A percentile compares a stretch with the other conserved stretches of the same genome.
Evolutionary conservation across 257 asterid genomes (phyloP).

Genomic region (Jaltomata sinuosa): DNA sequence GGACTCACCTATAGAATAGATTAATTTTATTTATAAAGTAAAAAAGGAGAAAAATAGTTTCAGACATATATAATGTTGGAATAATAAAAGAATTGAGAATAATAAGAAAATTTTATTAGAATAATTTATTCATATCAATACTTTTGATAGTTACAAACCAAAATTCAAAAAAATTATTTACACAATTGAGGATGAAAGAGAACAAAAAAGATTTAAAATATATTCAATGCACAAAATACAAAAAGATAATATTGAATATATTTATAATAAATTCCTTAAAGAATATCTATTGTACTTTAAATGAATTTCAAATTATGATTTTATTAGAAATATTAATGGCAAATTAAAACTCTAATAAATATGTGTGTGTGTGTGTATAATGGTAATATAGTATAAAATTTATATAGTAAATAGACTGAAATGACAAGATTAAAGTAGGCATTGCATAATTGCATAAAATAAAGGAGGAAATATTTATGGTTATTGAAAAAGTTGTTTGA

Average conservation of each 20-base stretch:
- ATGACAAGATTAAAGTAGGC: no score
- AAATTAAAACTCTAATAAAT: no score
- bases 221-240: neutral
- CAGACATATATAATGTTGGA: neutral
- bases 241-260: neutral
- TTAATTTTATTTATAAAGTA: neutral
- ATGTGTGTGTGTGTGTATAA: no score
- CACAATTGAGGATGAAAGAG: neutral
- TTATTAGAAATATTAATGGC: no score
- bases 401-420: no score
- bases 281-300: neutral
- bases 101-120: neutral
- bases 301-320: neutral
- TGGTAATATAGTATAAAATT: neutral
- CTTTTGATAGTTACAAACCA: neutral
- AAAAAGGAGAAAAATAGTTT: neutral
- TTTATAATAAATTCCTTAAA: neutral
- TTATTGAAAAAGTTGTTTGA: no score
- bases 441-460: no score
- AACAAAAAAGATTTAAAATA: neutral
- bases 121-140: neutral
- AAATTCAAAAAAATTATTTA: neutral
- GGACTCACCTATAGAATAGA: neutral
- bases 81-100: neutral
- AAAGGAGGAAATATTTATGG: no score